phyloP scores from a whole-genome alignment of 2,329 filamentous ascomycete genomes.

The Calonectria pauciramosa region DNA sequence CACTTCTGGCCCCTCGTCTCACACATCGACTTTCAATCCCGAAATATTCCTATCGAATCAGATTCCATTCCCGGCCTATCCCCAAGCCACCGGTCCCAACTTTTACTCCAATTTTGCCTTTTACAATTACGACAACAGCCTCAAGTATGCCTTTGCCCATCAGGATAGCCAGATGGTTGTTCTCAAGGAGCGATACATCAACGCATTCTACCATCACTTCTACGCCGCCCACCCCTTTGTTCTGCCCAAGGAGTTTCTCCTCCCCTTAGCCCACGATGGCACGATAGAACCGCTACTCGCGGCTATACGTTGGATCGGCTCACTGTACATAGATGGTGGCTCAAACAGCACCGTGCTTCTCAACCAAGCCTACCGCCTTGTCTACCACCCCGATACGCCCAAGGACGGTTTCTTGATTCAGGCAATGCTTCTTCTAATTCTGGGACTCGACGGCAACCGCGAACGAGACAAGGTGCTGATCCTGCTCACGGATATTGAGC shows the following conservation, averaged over 20 bases:
- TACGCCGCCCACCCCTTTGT: constrained; percentile 70
- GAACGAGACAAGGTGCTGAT: constrained; percentile 77
- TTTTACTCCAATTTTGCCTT: background rate
- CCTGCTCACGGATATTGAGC: constrained; percentile 76
- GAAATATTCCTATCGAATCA: background rate
- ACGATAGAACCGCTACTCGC: constrained; percentile 64
- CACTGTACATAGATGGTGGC: constrained; percentile 64
- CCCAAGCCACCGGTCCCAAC: background rate
- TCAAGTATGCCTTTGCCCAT: constrained; percentile 25
- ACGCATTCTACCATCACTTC: constrained; percentile 71
- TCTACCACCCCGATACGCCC: constrained; percentile 59
- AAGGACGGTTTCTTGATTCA: constrained; percentile 78
- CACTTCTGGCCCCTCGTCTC: constrained; percentile 37
- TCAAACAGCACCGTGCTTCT: constrained; percentile 62
- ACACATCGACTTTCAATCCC: background rate
- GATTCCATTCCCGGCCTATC: background rate
- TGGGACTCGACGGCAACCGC: constrained; percentile 82
- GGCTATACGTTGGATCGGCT: constrained; percentile 68
- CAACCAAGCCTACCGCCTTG: constrained; percentile 68
- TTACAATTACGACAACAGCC: constrained; percentile 52
- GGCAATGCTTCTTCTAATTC: constrained; percentile 80
- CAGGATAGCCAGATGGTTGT: constrained; percentile 38
- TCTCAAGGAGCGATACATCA: constrained; percentile 65
- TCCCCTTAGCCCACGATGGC: constrained; percentile 62
- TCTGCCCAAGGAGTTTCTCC: constrained; percentile 64